Conservation (phyloP, 176 grass and related monocot species). For the Sorghum bicolor region Sorghum_bicolor_NCBIv3 NC_012874.2:4280501-4281000, state of each 20-base stretch:
- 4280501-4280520: conserved; percentile 35
- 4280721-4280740: background rate
- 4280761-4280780: background rate
- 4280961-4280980: background rate
- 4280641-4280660: background rate
- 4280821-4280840: background rate
- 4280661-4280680: background rate
- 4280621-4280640: background rate
- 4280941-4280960: background rate
- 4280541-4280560: conserved; percentile 38
- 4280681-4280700: background rate
- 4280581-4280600: conserved; percentile 15
- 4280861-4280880: background rate
- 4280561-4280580: conserved; percentile 34
- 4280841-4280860: background rate
- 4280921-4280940: background rate
- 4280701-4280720: background rate
- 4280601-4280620: conserved; percentile 3
- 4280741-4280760: background rate
- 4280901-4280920: background rate
- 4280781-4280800: background rate
- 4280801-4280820: background rate
- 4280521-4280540: conserved; percentile 36
- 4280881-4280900: background rate
- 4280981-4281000: background rate